A percentile compares a stretch with the other conserved stretches of the same genome.
phyloP scores from a whole-genome alignment of 202 grass and related monocot species.

The Digitaria exilis region DNA sequence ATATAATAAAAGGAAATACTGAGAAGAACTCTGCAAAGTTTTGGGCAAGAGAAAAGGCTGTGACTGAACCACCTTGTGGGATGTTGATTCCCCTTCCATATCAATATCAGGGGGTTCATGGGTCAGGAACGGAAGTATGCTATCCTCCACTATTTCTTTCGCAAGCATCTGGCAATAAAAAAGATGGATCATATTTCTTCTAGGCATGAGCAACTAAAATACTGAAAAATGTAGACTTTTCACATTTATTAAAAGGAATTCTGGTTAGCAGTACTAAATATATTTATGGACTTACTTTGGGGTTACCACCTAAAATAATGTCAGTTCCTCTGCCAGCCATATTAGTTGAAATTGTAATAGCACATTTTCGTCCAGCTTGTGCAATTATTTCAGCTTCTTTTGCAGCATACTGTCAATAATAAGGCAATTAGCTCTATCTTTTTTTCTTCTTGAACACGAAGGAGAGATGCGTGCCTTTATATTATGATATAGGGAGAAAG shows the following conservation, averaged over 20 bases:
- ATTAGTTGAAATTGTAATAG: constrained; percentile 99
- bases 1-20: constrained; percentile 27
- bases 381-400: constrained; percentile 96
- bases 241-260: constrained; percentile 8
- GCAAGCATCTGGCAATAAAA: constrained; percentile 79
- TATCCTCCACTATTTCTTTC: constrained; percentile 91
- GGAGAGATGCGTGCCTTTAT: too few species aligned
- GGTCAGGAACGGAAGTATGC: constrained; percentile 74
- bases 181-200: constrained; percentile 24
- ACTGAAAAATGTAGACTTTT: neutral
- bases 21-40: constrained; percentile 27
- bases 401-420: constrained; percentile 80
- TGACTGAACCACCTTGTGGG: constrained; percentile 61
- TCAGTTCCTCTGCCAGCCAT: constrained; percentile 99
- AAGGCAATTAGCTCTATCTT: too few species aligned
- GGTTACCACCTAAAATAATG: constrained; percentile 98
- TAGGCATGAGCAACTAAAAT: neutral
- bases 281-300: constrained; percentile 64
- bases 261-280: constrained; percentile 14
- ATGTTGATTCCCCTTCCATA: constrained; percentile 59
- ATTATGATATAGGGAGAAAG: too few species aligned
- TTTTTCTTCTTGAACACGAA: too few species aligned
- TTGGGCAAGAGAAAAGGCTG: constrained; percentile 1
- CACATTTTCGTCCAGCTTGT: constrained; percentile 92
- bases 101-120: constrained; percentile 67